Evolutionary conservation across 176 grass and related monocot genomes (phyloP), one percentile per base, ranked within the genome.

Genomic region (Elymus sibiricus): DNA sequence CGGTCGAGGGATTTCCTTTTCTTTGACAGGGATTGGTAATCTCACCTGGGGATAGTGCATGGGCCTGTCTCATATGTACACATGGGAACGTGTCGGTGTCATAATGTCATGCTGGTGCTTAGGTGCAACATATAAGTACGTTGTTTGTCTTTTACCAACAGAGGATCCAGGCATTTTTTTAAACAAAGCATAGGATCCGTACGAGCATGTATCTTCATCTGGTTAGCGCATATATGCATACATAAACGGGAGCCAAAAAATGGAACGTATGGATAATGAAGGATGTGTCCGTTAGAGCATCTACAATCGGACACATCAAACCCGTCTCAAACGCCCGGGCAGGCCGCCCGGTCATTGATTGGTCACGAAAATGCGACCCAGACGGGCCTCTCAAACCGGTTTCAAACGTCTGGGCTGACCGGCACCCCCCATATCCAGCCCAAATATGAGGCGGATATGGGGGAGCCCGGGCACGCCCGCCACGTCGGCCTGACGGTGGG

Each of bases 241-340:
- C 24, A 2, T 37, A 28, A 21, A 80, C 28, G 26, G 29, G 60
- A n/a, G 42, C 39, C 22, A 79, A 9, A 9, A 0, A 5, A 49
- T 31, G 19, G 53, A 22, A 56, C 19, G 2, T 55, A 56, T 9
- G 53, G 7, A 22, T 21, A 56, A 22, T 56, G 81, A 76, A 82
- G 9, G 64, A 71, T 86, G 72, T 42, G 63, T 86, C 83, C 25
- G 64, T 82, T 69, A 37, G n/a, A n/a, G n/a, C n/a, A n/a, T n/a
- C n/a, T n/a, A n/a, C n/a, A n/a, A n/a, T n/a, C n/a, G n/a, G n/a
- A n/a, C n/a, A n/a, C n/a, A n/a, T n/a, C n/a, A n/a, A n/a, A n/a
- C n/a, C n/a, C n/a, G n/a, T n/a, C n/a, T n/a, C n/a, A n/a, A n/a
- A n/a, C n/a, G n/a, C n/a, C n/a, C n/a, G n/a, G n/a, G n/a, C n/a